Base-by-base conservation (phyloP, 2,329 filamentous ascomycete species). In the Sclerotinia borealis region DNA sequence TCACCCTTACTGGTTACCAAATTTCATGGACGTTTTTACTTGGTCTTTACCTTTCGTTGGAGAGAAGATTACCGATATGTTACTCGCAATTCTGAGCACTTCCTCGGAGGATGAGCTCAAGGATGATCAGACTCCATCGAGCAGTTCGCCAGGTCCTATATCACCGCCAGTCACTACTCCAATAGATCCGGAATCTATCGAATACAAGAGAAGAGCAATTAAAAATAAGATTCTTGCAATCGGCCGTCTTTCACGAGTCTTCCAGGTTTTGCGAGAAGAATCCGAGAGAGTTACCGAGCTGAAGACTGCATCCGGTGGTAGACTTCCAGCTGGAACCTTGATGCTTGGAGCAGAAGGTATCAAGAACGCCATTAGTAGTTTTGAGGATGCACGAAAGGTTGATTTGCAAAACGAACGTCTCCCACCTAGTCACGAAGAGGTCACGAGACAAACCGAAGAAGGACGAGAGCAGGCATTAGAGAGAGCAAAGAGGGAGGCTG, bases 1-100 rank as follows among this genome's bases (percentile, higher is more conserved):
- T 39, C 95, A 99, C 77, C 95, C 95, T 8, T 99, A 99, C 82
- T 99, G 95, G 95, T 85, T 99, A 55, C 95, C 95, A 62, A 99
- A 99, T 81, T 99, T 99, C 76, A 99, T 99, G 95, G 95, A 99
- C 74, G 95, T 99, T 67, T 99, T 99, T 76, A 99, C 95, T n/a
- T 99, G 95, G 95, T 99, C 95, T 39, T 82, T 99, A 65, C 95
- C 95, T 0, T 99, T 99, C 78, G 95, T 99, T 29, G 93, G 95
- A 67, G 95, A 99, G 78, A 99, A 99, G 84, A 93, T 99, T 74
- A 98, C 95, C 22, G 95, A 99, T 74, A 99, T 99, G 95, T 86
- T 99, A 69, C 97, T 99, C 75, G 93, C 93, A 48, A 99, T 99
- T 73, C 82, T 99, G 71, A 97, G 96, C 81, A 98, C 92, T 22